These are phyloP conservation scores for Pleurotus tuoliensis DNA, from an alignment of 768 basidiomycete genomes.

Conservation along the genomic window DNA sequence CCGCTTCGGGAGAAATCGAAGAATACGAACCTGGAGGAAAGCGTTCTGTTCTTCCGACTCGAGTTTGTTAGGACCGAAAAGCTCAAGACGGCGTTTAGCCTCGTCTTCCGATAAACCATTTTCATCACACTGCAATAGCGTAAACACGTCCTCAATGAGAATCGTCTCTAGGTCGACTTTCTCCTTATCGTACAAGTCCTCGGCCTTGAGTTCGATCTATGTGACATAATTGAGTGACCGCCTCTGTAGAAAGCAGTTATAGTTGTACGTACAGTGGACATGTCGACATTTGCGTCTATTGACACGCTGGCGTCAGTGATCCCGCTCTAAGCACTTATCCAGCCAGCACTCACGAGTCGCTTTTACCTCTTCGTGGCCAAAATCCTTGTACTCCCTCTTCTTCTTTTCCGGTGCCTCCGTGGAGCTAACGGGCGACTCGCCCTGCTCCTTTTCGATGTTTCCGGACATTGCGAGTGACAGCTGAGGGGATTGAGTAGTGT, in stretches of 20 bases:
- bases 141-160: slow-evolving; percentile 95
- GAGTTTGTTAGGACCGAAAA: slow-evolving; percentile 96
- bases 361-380: slow-evolving; percentile 67
- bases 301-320: slow-evolving; percentile 12
- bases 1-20: too few species aligned
- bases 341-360: slow-evolving; percentile 55
- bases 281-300: slow-evolving; percentile 82
- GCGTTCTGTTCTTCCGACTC: slow-evolving; percentile 89
- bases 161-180: slow-evolving; percentile 99
- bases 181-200: slow-evolving; percentile 96
- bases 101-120: slow-evolving; percentile 75
- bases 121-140: slow-evolving; percentile 87
- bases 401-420: slow-evolving; percentile 37
- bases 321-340: slow-evolving; percentile 6
- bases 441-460: slow-evolving; percentile 64
- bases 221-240: not conserved
- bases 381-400: slow-evolving; percentile 88
- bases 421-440: slow-evolving; percentile 31
- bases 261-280: slow-evolving; percentile 57
- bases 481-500: slow-evolving; percentile 17
- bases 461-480: slow-evolving; percentile 28
- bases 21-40: slow-evolving; percentile 68
- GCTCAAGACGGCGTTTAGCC: slow-evolving; percentile 76
- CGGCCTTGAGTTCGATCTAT: slow-evolving; percentile 87
- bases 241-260: too few species aligned